Percentiles rank a stretch among this genome's conserved stretches.
Conservation (phyloP, 202 grass and related monocot genomes). For the Zoysia matrella region DNA sequence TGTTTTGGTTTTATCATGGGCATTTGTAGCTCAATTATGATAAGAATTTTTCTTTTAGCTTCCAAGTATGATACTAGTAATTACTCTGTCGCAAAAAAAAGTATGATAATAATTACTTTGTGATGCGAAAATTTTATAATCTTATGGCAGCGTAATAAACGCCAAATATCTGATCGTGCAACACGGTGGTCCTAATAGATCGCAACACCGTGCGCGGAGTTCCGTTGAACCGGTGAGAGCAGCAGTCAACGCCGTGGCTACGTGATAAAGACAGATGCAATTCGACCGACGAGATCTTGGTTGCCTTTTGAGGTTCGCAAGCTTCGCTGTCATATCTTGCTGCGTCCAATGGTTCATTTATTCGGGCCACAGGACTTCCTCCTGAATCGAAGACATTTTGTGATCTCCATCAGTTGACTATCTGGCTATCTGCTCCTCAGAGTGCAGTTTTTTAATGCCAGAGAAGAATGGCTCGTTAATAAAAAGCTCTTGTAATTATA, state of each 20-base stretch:
- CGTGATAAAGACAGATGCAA: neutral
- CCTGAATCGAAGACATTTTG: neutral
- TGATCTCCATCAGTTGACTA: neutral
- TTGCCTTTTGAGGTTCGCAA: neutral
- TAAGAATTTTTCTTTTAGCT: neutral
- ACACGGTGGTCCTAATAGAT: neutral
- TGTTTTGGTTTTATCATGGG: no score
- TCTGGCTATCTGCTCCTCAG: neutral
- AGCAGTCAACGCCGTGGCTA: constrained; percentile 7
- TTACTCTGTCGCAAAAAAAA: no score
- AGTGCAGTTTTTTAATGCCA: neutral
- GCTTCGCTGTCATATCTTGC: constrained; percentile 27
- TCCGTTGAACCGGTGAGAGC: constrained; percentile 28
- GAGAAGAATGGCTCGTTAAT: neutral
- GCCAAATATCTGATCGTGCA: no score
- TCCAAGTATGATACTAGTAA: no score
- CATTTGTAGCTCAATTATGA: neutral
- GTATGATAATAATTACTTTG: no score
- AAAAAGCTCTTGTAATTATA: neutral
- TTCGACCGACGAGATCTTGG: neutral
- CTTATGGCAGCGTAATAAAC: no score
- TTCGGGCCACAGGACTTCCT: neutral
- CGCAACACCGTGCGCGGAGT: neutral
- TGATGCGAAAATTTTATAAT: neutral
- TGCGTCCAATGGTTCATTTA: neutral